A percentile compares a stretch with the other conserved stretches of the same genome.
phyloP scores from a whole-genome alignment of 1,284 basidiomycete species.

The Ceratobasidium sp. region DNA sequence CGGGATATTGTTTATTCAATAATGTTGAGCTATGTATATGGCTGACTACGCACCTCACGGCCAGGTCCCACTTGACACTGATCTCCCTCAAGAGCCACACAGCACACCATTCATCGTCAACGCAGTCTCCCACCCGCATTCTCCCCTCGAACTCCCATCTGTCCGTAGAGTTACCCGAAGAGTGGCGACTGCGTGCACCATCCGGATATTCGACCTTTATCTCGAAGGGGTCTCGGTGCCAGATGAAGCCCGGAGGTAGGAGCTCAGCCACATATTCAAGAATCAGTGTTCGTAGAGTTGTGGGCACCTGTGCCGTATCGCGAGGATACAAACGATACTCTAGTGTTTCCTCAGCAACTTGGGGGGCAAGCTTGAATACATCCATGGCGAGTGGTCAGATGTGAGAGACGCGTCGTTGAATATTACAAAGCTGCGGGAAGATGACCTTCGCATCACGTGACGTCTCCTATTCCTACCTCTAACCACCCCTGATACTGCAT shows the following conservation, averaged over 20 bases:
- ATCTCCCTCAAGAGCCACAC: constrained; percentile 87
- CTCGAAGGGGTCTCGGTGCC: constrained; percentile 90
- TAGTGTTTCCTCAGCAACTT: constrained; percentile 85
- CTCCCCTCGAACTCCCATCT: constrained; percentile 72
- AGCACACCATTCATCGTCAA: constrained; percentile 95
- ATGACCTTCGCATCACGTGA: constrained; percentile 11
- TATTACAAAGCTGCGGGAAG: constrained; percentile 9
- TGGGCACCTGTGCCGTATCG: constrained; percentile 64
- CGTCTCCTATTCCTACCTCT: constrained; percentile 23
- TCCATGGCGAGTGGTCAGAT: constrained; percentile 47
- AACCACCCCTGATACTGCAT: constrained; percentile 39
- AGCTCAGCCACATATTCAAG: constrained; percentile 60
- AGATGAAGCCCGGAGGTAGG: constrained; percentile 70
- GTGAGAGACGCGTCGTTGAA: background rate
- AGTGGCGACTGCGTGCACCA: constrained; percentile 24
- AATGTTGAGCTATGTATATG: too few species aligned
- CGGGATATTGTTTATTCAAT: too few species aligned
- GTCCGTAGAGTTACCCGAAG: constrained; percentile 52
- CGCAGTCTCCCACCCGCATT: constrained; percentile 89
- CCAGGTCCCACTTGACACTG: constrained; percentile 76
- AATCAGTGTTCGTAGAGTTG: constrained; percentile 74
- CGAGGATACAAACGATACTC: constrained; percentile 76
- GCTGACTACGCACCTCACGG: too few species aligned
- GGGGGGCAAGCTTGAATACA: constrained; percentile 73
- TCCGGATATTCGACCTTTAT: constrained; percentile 66